Percentiles rank a stretch among this genome's conserved stretches.
Conservation (phyloP, 495 filamentous ascomycete species). For the Tuber indicum region DNA sequence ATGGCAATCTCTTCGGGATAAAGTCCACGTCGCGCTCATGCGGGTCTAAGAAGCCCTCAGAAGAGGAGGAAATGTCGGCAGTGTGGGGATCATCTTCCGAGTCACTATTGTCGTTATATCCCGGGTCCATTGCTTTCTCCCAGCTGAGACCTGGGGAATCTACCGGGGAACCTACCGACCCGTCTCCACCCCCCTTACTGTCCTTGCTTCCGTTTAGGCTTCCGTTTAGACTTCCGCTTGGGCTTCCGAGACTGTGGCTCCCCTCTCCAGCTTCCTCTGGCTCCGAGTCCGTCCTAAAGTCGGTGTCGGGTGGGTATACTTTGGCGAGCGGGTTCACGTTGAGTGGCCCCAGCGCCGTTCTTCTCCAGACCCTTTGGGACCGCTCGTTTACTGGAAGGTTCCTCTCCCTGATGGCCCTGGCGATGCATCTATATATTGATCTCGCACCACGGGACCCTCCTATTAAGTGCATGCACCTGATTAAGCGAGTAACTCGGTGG, state of each 20-base stretch:
- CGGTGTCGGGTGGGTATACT: neutral
- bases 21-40: neutral
- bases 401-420: neutral
- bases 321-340: neutral
- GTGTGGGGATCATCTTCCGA: neutral
- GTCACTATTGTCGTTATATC: neutral
- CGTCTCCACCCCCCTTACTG: neutral
- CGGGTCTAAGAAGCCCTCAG: conserved; percentile 2
- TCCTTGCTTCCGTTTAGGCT: neutral
- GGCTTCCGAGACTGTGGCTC: neutral
- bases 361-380: neutral
- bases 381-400: neutral
- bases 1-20: neutral
- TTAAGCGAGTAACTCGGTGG: neutral
- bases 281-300: neutral
- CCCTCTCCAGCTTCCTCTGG: neutral
- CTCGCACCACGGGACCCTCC: neutral
- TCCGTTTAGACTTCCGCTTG: neutral
- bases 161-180: neutral
- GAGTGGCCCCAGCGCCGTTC: neutral
- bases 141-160: neutral
- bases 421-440: neutral
- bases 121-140: neutral
- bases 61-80: neutral
- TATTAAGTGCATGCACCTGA: neutral